Conservation (phyloP, 768 basidiomycete genomes). For the Vishniacozyma victoriae region DNA sequence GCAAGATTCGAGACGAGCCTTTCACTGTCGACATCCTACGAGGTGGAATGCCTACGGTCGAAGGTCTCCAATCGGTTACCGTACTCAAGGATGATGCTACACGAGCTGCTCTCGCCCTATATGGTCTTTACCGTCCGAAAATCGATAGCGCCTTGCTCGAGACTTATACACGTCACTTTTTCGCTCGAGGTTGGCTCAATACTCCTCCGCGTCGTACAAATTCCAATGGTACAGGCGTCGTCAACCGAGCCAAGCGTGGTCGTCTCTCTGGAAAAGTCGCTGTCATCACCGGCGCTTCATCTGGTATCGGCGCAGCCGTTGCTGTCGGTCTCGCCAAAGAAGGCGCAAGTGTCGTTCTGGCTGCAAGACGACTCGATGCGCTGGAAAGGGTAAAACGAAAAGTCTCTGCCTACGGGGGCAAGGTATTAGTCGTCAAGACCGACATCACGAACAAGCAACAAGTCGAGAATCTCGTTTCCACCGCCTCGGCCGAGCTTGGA, state of each 20-base stretch:
- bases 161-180: conserved; percentile 16
- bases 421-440: conserved; percentile 55
- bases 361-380: conserved; percentile 51
- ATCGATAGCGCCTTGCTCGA: conserved; percentile 10
- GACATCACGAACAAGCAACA: conserved; percentile 55
- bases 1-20: conserved; percentile 7
- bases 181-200: conserved; percentile 12
- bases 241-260: background rate
- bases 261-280: conserved; percentile 52
- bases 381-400: conserved; percentile 52
- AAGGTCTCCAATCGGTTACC: conserved; percentile 8
- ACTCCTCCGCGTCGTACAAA: conserved; percentile 3
- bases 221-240: background rate
- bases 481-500: conserved; percentile 54
- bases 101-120: conserved; percentile 8
- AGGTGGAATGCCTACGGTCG: conserved; percentile 13
- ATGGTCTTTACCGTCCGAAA: conserved; percentile 6
- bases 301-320: conserved; percentile 58
- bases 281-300: conserved; percentile 60
- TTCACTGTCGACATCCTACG: conserved; percentile 17
- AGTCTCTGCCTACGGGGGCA: conserved; percentile 35
- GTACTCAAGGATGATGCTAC: conserved; percentile 15
- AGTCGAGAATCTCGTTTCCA: conserved; percentile 52
- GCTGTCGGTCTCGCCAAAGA: conserved; percentile 55
- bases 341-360: conserved; percentile 57